Evolutionary conservation across 345 rosid species (phyloP).

Genomic region (Gossypium stocksii): DNA sequence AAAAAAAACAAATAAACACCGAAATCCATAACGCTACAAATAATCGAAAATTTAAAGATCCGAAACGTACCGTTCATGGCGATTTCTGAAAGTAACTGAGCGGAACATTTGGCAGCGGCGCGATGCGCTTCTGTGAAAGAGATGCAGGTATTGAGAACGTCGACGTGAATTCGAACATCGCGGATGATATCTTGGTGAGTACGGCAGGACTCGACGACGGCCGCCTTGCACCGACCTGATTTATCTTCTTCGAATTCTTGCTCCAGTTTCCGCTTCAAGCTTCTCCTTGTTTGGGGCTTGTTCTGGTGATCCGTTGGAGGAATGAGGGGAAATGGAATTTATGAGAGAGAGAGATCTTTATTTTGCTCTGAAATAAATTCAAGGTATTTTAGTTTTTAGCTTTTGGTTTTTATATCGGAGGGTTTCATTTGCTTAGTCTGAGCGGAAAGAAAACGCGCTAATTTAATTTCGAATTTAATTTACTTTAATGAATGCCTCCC

Average conservation of each 20-base stretch:
- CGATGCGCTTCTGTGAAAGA: slow-evolving; percentile 41
- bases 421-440: neutral
- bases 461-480: neutral
- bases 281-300: slow-evolving; percentile 33
- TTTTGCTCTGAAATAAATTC: neutral
- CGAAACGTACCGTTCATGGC: slow-evolving; percentile 46
- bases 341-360: neutral
- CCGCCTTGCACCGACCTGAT: slow-evolving; percentile 22
- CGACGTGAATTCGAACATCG: slow-evolving; percentile 38
- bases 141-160: slow-evolving; percentile 38
- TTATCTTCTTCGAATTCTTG: slow-evolving; percentile 27
- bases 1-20: neutral
- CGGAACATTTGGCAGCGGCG: slow-evolving; percentile 42
- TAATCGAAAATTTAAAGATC: neutral
- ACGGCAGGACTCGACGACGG: slow-evolving; percentile 11
- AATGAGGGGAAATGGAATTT: neutral
- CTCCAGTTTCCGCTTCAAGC: slow-evolving; percentile 55
- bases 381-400: neutral
- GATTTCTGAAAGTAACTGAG: slow-evolving; percentile 37
- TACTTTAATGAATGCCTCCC: neutral
- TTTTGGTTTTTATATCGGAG: too few species aligned
- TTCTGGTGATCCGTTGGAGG: slow-evolving; percentile 34
- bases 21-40: neutral
- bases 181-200: slow-evolving; percentile 25
- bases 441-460: neutral